Base-by-base conservation (phyloP, 2,329 filamentous ascomycete genomes). In the Alternaria triticina region DNA sequence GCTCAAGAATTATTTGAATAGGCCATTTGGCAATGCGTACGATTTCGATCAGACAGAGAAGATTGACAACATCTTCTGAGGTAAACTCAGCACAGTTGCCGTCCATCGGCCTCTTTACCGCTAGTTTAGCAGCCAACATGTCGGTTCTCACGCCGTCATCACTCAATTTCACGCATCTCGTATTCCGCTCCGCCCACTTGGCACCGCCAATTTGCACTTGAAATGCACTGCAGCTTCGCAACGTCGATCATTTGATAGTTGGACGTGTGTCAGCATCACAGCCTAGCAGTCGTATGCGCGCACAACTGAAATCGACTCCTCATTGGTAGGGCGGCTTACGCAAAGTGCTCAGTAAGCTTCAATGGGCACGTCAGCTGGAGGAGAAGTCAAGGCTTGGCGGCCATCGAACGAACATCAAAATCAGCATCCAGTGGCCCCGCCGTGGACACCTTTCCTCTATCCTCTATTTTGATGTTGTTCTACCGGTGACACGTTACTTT, bases 21-120 rank as follows among this genome's bases (percentile, higher is more conserved):
- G 87, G 58, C 85, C 82, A 1, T 90, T 87, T 71, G 88, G 87
- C 0, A 90, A 90, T 71, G 86, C 84, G 20, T 90, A 90, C 77
- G 84, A 89, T 72, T 90, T 90, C 70, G 78, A 85, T 59, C 87
- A 89, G 74, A 57, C 62, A 2, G 66, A 77, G 4, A 74, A 67
- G 56, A 62, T 77, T 20, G 68, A 75, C 15, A 69, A 66, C 6
- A 28, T 76, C 2, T 77, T 76, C 49, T 75, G 57, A 54, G 23
- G 5, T 36, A 30, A 6, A 17, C 17, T 17, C 15, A 40, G 36
- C 30, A 10, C 20, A n/a, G 5, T 5, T 11, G 27, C 22, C 10
- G n/a, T 20, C 13, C n/a, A 20, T 49, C 17, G 33, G 13, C 27
- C 28, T 40, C 8, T 43, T 40, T 11, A 36, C 27, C 11, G 46